phyloP scores from a whole-genome alignment of 805 yeast genomes.

The Ogataea polymorpha region DNA sequence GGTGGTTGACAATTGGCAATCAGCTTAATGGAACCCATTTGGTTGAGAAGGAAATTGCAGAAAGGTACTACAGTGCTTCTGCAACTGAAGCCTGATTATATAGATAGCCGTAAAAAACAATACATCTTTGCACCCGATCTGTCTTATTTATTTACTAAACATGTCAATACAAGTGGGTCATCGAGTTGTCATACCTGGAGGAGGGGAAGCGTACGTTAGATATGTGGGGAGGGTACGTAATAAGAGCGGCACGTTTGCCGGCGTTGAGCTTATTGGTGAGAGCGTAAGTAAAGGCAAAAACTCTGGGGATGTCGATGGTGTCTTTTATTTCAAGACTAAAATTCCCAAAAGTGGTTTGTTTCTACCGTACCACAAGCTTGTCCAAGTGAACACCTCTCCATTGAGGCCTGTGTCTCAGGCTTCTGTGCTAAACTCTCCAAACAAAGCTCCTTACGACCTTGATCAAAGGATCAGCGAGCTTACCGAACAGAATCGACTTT shows the following conservation, averaged over 20 bases:
- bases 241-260: constrained; percentile 77
- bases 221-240: constrained; percentile 73
- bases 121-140: neutral
- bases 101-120: neutral
- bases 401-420: constrained; percentile 12
- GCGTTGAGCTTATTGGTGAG: constrained; percentile 77
- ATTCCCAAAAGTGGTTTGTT: constrained; percentile 73
- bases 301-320: constrained; percentile 76
- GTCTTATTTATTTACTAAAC: neutral
- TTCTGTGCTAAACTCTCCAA: constrained; percentile 11
- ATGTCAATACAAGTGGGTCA: constrained; percentile 9
- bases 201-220: constrained; percentile 63
- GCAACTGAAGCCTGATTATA: neutral
- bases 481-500: constrained; percentile 10
- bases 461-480: constrained; percentile 7
- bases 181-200: constrained; percentile 51
- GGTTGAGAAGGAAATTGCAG: constrained; percentile 52
- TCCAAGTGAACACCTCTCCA: constrained; percentile 20
- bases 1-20: constrained; percentile 87
- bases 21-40: constrained; percentile 62
- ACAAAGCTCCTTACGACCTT: constrained; percentile 2
- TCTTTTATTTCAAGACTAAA: constrained; percentile 62
- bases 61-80: constrained; percentile 14
- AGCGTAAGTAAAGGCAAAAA: constrained; percentile 71
- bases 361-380: constrained; percentile 50